Base-by-base conservation (phyloP, 1,139 yeast species). In the Blastobotrys buckinghamii region DNA sequence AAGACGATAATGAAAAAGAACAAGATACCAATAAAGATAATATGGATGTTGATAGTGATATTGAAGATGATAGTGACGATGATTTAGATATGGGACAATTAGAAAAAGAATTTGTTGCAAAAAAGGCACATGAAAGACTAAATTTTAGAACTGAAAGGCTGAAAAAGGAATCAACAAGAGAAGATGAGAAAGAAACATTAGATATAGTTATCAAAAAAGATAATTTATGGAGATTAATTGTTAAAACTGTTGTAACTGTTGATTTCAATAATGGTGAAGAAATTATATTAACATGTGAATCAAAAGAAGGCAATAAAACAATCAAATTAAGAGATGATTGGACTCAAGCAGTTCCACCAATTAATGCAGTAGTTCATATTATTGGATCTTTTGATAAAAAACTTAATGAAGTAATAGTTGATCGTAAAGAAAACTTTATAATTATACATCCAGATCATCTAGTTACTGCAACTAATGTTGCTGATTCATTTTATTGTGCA, bases 401-500 rank as follows among this genome's bases (percentile, higher is more conserved):
- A 1, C 40, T 52, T 19, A 45, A 51, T n/a, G 47, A 45, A 6
- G 58, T 72, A 9, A 48, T 60, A 12, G 75, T 85, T 4, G 87
- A 84, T 53, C 65, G 70, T 35, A 67, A 74, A 29, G 76, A 75
- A 42, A 81, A 84, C 57, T 64, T 89, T 24, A 65, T 90, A 34
- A 75, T 92, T 22, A 76, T 94, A 75, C 79, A 86, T 57, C 98
- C 98, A 0, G 98, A 92, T 62, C 68, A 78, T 1, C 68, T 92
- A 13, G 70, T 92, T 1, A 79, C 96, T 0, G 89, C 96, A 3
- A 92, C 98, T 0, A 72, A 83, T 3, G 78, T 89, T 1, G 83
- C 97, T 0, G 86, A 82, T 47, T 84, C 92, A 2, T 68, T 87
- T 36, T 73, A 71, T 22, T 92, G 98, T 60, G 72, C 81, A 27